Conservation (phyloP, 768 basidiomycete genomes). For the Phylloporus rhodoxanthus region DNA sequence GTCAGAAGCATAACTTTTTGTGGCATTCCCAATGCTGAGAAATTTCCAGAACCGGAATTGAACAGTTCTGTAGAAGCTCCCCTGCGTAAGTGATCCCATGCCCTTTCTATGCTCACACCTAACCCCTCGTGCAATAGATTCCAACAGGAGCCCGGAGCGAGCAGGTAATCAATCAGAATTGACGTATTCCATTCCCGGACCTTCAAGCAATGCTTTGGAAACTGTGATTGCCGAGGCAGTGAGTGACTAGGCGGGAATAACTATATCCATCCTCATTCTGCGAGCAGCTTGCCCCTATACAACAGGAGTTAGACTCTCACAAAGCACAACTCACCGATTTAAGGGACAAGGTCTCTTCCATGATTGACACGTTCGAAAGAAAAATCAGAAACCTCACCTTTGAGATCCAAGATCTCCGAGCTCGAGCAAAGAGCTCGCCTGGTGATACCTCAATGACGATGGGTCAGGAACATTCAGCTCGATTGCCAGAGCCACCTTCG, state of each 20-base stretch:
- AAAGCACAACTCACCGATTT: conserved; percentile 39
- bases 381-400: conserved; percentile 34
- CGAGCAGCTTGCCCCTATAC: conserved; percentile 45
- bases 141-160: conserved; percentile 1
- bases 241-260: conserved; percentile 9
- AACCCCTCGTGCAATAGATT: conserved; percentile 3
- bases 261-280: conserved; percentile 1
- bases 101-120: neutral
- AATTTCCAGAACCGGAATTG: conserved; percentile 22
- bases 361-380: conserved; percentile 31
- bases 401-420: conserved; percentile 32
- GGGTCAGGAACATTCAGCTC: conserved; percentile 14
- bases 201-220: conserved; percentile 13
- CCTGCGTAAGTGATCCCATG: conserved; percentile 12
- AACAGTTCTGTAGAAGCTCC: conserved; percentile 8
- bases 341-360: conserved; percentile 26
- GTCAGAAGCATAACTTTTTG: conserved; percentile 23
- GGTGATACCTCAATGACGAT: conserved; percentile 6
- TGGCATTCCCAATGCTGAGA: conserved; percentile 9
- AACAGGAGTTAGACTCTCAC: conserved; percentile 44
- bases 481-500: conserved; percentile 28
- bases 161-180: conserved; percentile 3
- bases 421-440: conserved; percentile 11
- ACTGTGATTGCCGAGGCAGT: conserved; percentile 26
- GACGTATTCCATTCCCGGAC: neutral